These are phyloP conservation scores for Nakataea oryzae DNA, from an alignment of 2,329 filamentous ascomycete genomes.

Conservation along the genomic window DNA sequence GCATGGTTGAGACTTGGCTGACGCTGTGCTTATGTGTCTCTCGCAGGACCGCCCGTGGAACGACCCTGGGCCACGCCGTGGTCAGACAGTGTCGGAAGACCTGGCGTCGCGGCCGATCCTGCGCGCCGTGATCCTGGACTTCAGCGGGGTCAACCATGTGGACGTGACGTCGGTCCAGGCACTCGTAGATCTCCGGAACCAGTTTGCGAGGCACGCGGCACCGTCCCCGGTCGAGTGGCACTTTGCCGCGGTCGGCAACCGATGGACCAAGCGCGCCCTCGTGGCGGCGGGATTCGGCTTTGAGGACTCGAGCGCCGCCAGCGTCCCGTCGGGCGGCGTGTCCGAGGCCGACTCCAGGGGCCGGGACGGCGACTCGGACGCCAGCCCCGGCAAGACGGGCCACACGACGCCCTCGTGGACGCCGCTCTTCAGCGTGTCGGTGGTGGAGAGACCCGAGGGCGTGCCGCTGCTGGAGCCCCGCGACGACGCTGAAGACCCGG, in stretches of 20 bases:
- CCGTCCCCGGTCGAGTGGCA: conserved; percentile 90
- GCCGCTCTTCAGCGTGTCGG: conserved; percentile 1
- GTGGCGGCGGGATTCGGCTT: conserved; percentile 74
- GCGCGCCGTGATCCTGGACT: conserved; percentile 78
- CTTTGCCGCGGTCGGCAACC: conserved; percentile 84
- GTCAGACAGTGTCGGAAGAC: conserved; percentile 9
- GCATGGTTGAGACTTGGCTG: not conserved
- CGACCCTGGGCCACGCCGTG: conserved; percentile 31
- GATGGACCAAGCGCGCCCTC: conserved; percentile 88
- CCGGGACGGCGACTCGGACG: conserved; percentile 1
- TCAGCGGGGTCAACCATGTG: conserved; percentile 86
- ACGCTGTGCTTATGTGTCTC: too few species aligned
- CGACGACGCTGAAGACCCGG: not conserved
- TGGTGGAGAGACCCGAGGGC: not conserved
- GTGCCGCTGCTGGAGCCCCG: not conserved
- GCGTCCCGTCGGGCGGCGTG: too few species aligned
- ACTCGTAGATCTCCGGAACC: conserved; percentile 88
- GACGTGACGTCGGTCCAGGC: conserved; percentile 89
- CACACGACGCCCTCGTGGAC: not conserved
- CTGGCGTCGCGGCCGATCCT: conserved; percentile 3
- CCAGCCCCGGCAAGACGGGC: not conserved
- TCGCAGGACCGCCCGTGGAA: conserved; percentile 43
- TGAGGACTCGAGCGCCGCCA: not conserved
- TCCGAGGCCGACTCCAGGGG: not conserved
- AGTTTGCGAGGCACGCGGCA: conserved; percentile 74